Evolutionary conservation across 805 yeast genomes (phyloP).

Genomic region (Wickerhamomyces ciferrii): DNA sequence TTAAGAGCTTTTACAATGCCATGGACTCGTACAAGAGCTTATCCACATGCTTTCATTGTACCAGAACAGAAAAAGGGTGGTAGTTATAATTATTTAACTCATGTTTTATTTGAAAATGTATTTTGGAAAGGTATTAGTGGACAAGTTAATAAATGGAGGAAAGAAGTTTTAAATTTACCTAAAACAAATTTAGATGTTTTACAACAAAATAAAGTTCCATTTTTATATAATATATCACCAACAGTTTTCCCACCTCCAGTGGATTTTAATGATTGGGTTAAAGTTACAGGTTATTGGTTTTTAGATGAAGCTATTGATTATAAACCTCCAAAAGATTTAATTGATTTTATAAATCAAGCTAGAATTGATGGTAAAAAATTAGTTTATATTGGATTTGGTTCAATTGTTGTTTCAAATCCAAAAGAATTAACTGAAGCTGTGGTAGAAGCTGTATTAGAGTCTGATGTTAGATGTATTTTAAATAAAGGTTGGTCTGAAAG

Average conservation of each 20-base stretch:
- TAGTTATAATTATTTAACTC: constrained; percentile 86
- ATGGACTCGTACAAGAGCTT: constrained; percentile 93
- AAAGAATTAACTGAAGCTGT: constrained; percentile 71
- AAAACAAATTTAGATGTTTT: constrained; percentile 65
- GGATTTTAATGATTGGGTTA: constrained; percentile 94
- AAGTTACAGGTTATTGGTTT: constrained; percentile 94
- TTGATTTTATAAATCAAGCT: constrained; percentile 60
- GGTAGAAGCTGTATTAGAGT: constrained; percentile 68
- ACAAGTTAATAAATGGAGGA: constrained; percentile 87
- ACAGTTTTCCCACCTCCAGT: constrained; percentile 86
- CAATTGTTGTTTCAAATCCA: constrained; percentile 87
- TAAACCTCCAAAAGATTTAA: constrained; percentile 54
- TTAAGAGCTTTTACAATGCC: constrained; percentile 98
- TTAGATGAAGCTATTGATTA: constrained; percentile 59
- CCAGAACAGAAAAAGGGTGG: constrained; percentile 94
- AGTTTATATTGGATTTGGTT: constrained; percentile 93
- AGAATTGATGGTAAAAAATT: constrained; percentile 55
- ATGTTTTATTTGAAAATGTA: constrained; percentile 86
- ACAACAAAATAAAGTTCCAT: constrained; percentile 80
- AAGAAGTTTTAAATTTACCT: constrained; percentile 53
- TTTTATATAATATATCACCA: constrained; percentile 85
- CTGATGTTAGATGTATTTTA: constrained; percentile 81
- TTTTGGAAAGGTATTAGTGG: constrained; percentile 90
- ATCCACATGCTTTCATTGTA: constrained; percentile 93
- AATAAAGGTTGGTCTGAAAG: constrained; percentile 96